Evolutionary conservation across 768 basidiomycete species (phyloP).

Genomic region (Macrolepiota albuminosa): DNA sequence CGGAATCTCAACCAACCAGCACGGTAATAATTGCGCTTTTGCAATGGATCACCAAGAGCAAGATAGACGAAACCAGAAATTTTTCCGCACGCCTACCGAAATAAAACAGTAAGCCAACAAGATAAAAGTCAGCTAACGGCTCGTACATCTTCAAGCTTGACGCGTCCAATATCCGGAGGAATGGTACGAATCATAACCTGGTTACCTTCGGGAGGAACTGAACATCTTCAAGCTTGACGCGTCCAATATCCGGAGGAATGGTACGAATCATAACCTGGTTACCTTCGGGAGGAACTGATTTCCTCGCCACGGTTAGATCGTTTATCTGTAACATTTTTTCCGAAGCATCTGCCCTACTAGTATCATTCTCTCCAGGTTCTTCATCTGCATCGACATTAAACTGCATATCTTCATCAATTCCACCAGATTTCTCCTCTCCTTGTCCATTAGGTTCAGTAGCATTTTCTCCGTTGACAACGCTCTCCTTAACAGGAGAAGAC

Average conservation of each 20-base stretch:
- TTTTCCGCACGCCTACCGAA: conserved; percentile 61
- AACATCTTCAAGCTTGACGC: conserved; percentile 85
- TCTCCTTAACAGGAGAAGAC: conserved; percentile 50
- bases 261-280: conserved; percentile 94
- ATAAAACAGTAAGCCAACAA: conserved; percentile 8
- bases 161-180: conserved; percentile 86
- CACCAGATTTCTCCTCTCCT: conserved; percentile 48
- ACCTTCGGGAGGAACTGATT: conserved; percentile 67
- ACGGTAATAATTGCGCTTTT: conserved; percentile 91
- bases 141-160: conserved; percentile 85
- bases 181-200: conserved; percentile 95
- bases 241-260: conserved; percentile 89
- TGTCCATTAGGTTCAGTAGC: conserved; percentile 36
- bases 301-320: conserved; percentile 66
- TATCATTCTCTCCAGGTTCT: conserved; percentile 58
- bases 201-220: conserved; percentile 71
- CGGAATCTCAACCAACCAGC: conserved; percentile 90
- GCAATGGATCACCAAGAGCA: conserved; percentile 86
- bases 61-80: conserved; percentile 84
- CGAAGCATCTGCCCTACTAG: conserved; percentile 49
- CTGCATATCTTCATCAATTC: conserved; percentile 69
- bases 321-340: conserved; percentile 42
- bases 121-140: conserved; percentile 3
- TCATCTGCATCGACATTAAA: conserved; percentile 71
- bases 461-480: conserved; percentile 36